Evolutionary conservation across 1,139 yeast species (phyloP), one percentile per base, ranked within the genome.

Genomic region (Saccharomyces hybrid): DNA sequence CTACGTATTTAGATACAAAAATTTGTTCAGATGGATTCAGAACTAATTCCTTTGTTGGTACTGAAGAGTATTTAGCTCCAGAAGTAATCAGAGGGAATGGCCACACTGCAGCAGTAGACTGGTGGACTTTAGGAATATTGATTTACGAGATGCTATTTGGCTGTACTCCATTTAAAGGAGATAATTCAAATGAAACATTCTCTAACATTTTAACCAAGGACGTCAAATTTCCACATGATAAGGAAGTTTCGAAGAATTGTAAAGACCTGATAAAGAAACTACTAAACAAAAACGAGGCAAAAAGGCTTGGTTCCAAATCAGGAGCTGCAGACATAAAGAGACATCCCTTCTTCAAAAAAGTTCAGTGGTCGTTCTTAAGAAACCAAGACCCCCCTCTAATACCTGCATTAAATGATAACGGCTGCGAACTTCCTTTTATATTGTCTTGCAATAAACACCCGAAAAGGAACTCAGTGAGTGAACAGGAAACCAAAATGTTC

Each of bases 101-200:
- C 1, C 99, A 93, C 66, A 93, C 98, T 0, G 86, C 93, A 26
- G 96, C 98, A 0, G 99, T 93, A 16, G 99, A 93, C 71, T 93
- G 99, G 99, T 93, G 99, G 99, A 93, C 99, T 0, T 75, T 93
- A 58, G 99, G 99, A 1, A 90, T 93, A 41, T 78, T 93, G 63
- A 76, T 90, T 27, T 93, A 83, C 69, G 99, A 93, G 67, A 93
- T 93, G 99, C 74, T 93, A 46, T 90, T 83, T 69, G 98, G 98
- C 1, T 87, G 90, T 8, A 93, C 99, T 0, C 99, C 99, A 0
- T 93, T 93, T 73, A 93, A 93, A 71, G 99, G 99, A 5, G 76
- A 81, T 49, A 89, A 84, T 61, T 79, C 98, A 50, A 90, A 90
- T 66, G 84, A 84, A 62, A 93, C 99, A 0, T 93, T 93, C 71